Percentiles rank a stretch among this genome's conserved stretches.
Evolutionary conservation across 2,329 filamentous ascomycete species (phyloP).

Genomic region (Aspergillus calidoustus): DNA sequence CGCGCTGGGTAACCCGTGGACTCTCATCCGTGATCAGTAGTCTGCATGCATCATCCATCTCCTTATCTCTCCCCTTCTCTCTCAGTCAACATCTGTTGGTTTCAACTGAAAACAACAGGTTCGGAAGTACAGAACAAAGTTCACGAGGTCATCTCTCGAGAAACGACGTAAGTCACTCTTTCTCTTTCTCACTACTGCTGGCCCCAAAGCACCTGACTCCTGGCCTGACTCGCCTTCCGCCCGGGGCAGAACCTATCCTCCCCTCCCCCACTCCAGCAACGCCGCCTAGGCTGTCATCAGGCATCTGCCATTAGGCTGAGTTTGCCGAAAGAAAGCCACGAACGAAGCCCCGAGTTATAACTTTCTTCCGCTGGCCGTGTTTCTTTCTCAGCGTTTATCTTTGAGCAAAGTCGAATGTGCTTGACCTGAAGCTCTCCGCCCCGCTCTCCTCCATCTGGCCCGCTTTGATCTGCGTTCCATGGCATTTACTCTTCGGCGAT

Average conservation of each 20-base stretch:
- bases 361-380: slow-evolving; percentile 20
- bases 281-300: slow-evolving; percentile 24
- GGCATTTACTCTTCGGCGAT: slow-evolving; percentile 25
- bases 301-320: slow-evolving; percentile 30
- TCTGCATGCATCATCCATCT: neutral
- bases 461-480: slow-evolving; percentile 26
- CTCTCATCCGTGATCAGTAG: neutral
- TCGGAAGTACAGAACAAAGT: neutral
- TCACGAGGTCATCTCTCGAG: neutral
- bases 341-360: slow-evolving; percentile 14
- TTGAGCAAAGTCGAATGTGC: slow-evolving; percentile 22
- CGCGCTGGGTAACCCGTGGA: slow-evolving; percentile 11
- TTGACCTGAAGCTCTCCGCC: slow-evolving; percentile 26
- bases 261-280: slow-evolving; percentile 23
- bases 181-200: slow-evolving; percentile 7
- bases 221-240: slow-evolving; percentile 27
- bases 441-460: slow-evolving; percentile 22
- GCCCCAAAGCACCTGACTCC: slow-evolving; percentile 23
- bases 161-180: slow-evolving; percentile 2
- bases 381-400: slow-evolving; percentile 14
- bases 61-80: neutral
- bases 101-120: neutral
- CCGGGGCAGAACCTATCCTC: slow-evolving; percentile 13
- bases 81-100: neutral
- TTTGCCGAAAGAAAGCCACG: slow-evolving; percentile 15